These are phyloP conservation scores for Telopea speciosissima DNA, from an alignment of 177 flowering plant genomes.

Conservation along the genomic window DNA sequence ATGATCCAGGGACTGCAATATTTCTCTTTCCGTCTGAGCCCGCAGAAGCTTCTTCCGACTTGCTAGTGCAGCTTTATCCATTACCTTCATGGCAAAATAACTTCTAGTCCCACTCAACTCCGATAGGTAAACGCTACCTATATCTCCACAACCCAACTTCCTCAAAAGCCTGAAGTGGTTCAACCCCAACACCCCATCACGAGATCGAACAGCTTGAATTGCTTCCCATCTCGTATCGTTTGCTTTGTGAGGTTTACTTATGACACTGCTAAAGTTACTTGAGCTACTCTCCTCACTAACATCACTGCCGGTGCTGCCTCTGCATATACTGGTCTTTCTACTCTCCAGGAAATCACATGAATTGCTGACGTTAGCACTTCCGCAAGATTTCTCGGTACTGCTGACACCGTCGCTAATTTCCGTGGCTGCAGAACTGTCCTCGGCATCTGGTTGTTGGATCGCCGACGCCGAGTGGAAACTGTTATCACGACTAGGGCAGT, in stretches of 20 bases:
- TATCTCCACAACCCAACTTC: constrained; percentile 73
- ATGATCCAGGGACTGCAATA: constrained; percentile 74
- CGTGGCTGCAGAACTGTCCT: constrained; percentile 54
- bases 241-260: constrained; percentile 64
- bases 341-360: constrained; percentile 46
- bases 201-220: constrained; percentile 45
- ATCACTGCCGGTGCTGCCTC: constrained; percentile 73
- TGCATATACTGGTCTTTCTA: constrained; percentile 46
- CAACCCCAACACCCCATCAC: constrained; percentile 40
- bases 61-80: constrained; percentile 60
- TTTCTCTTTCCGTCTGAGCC: constrained; percentile 83
- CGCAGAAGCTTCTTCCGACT: constrained; percentile 69
- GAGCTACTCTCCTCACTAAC: constrained; percentile 74
- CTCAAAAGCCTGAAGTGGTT: constrained; percentile 55
- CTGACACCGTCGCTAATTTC: constrained; percentile 50
- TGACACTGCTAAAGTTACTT: constrained; percentile 44
- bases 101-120: constrained; percentile 58
- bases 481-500: constrained; percentile 45
- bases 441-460: constrained; percentile 50
- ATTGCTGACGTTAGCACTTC: constrained; percentile 36
- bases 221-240: constrained; percentile 76
- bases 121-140: constrained; percentile 64
- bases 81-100: constrained; percentile 72
- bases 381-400: constrained; percentile 37
- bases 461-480: constrained; percentile 41